Conservation (phyloP, 192 early-diverging fungal species). For the Spinellus fusiger region DNA sequence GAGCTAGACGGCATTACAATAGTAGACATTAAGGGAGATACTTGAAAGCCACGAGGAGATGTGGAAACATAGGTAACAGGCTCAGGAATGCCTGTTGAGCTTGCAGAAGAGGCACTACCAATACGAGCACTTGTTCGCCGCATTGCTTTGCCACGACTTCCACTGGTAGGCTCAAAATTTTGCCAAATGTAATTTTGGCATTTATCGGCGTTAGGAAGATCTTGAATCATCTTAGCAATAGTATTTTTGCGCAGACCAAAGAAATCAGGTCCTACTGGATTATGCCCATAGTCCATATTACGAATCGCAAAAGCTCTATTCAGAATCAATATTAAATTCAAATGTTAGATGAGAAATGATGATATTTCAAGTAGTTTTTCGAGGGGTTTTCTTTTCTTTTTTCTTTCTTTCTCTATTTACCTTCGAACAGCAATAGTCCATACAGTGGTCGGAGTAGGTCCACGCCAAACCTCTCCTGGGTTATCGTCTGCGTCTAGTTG, state of each 20-base stretch:
- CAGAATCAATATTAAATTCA: not conserved
- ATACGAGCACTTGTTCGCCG: conserved; percentile 6
- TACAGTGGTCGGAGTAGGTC: conserved; percentile 77
- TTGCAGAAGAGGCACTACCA: conserved; percentile 6
- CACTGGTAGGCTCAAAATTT: conserved; percentile 45
- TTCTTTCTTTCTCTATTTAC: conserved; percentile 4
- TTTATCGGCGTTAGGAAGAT: conserved; percentile 68
- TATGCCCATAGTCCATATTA: conserved; percentile 72
- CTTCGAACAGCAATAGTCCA: conserved; percentile 78
- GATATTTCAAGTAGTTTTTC: too few species aligned
- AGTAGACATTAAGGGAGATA: not conserved
- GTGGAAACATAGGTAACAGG: conserved; percentile 1
- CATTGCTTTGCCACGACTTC: conserved; percentile 5
- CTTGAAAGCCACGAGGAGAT: not conserved
- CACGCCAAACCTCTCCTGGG: conserved; percentile 59
- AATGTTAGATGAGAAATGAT: too few species aligned
- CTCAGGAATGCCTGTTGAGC: conserved; percentile 2
- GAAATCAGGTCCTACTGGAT: conserved; percentile 83
- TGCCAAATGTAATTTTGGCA: conserved; percentile 75
- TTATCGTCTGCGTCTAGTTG: conserved; percentile 80
- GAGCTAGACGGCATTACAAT: not conserved
- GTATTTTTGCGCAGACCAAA: conserved; percentile 87
- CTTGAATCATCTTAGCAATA: conserved; percentile 85
- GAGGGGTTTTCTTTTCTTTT: not conserved
- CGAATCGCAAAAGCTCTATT: conserved; percentile 70